Evolutionary conservation across 768 basidiomycete genomes (phyloP).

Genomic region (Macrocybe gigantea): DNA sequence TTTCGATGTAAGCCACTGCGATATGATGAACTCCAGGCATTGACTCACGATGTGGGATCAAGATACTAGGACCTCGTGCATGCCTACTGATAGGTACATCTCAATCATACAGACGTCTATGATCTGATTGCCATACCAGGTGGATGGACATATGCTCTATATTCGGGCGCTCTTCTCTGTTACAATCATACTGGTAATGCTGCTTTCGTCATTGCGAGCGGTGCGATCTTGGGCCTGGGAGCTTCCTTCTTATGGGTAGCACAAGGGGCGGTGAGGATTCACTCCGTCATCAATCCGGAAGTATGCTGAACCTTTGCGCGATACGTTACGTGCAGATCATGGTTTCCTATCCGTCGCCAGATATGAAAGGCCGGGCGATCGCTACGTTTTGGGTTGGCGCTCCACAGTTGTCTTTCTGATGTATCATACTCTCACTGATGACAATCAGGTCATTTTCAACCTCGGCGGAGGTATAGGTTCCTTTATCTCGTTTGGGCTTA

Average conservation of each 20-base stretch:
- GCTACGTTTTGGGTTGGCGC: slow-evolving; percentile 18
- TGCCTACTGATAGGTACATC: slow-evolving; percentile 18
- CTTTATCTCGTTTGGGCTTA: slow-evolving; percentile 22
- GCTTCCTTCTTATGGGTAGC: slow-evolving; percentile 23
- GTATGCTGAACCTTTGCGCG: not conserved
- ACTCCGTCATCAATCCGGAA: not conserved
- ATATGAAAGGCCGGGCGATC: slow-evolving; percentile 20
- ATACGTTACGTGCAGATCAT: slow-evolving; percentile 13
- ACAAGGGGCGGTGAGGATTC: slow-evolving; percentile 18
- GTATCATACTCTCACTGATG: not conserved
- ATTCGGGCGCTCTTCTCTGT: slow-evolving; percentile 20
- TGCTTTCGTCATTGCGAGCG: slow-evolving; percentile 21
- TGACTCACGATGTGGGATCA: not conserved
- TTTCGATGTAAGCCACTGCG: slow-evolving; percentile 16
- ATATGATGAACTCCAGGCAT: not conserved
- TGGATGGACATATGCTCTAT: slow-evolving; percentile 21
- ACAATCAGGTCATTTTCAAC: slow-evolving; percentile 19
- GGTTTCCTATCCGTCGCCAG: slow-evolving; percentile 22
- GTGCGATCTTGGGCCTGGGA: slow-evolving; percentile 21
- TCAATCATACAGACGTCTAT: not conserved
- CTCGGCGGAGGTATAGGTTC: slow-evolving; percentile 23
- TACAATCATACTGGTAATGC: slow-evolving; percentile 22
- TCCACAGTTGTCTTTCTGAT: not conserved
- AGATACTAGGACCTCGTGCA: slow-evolving; percentile 21
- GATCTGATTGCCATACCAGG: slow-evolving; percentile 6